Evolutionary conservation across 1,284 basidiomycete species (phyloP), one percentile per base, ranked within the genome.

Genomic region (Puccinia coronata): DNA sequence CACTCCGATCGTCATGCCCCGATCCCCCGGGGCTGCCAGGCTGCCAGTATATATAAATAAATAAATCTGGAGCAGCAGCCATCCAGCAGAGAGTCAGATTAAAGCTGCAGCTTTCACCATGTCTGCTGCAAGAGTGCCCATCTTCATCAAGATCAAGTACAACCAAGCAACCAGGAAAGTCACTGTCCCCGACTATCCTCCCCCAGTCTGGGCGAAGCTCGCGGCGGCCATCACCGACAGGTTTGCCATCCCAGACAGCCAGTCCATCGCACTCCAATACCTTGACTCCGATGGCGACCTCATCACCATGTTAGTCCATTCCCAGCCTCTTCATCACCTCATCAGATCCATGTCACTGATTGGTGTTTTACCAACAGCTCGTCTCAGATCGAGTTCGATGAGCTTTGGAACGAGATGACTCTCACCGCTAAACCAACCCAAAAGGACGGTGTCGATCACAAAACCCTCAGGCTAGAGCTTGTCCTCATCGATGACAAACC

Each of bases 71-170:
- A n/a, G n/a, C n/a, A n/a, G n/a, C n/a, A n/a, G n/a, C n/a, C n/a
- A n/a, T n/a, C n/a, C n/a, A n/a, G n/a, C n/a, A n/a, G n/a, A n/a
- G n/a, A n/a, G n/a, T 55, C 39, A 34, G 31, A 31, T 31, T 74
- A 51, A 47, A 74, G 9, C 43, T 8, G 16, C 43, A 49, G n/a
- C 4, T 25, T 23, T 3, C 28, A 53, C 2, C 11, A 63, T 51
- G 53, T 23, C 76, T 1, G 75, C 76, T 51, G 36, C 14, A 36
- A 69, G 36, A 51, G 61, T 36, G 41, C 61, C 61, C 61, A 8
- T 70, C 5, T 49, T 53, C n/a, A 70, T 70, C 67, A 70, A 70
- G 43, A 70, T 70, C 67, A 70, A 70, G 43, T n/a, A 70, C 39
- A n/a, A 23, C 49, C 20, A 47, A 41, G n/a, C 39, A 3, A 70